These are phyloP conservation scores for Umbelopsis ramanniana DNA, from an alignment of 192 early-diverging fungal species.

Conservation along the genomic window DNA sequence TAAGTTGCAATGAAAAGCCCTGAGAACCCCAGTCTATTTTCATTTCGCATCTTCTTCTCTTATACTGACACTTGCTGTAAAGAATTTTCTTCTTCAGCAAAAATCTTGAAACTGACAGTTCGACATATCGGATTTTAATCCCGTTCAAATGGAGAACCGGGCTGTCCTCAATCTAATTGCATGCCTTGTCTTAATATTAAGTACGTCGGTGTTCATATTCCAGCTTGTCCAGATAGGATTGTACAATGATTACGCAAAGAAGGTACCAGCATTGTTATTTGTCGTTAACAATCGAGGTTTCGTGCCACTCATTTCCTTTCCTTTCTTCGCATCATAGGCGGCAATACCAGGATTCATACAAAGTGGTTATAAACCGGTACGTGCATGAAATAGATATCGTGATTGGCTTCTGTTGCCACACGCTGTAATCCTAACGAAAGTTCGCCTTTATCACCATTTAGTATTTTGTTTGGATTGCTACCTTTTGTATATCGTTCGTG, in stretches of 20 bases:
- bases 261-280: background rate
- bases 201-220: slow-evolving; percentile 1
- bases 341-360: background rate
- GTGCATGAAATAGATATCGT: background rate
- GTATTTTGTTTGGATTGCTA: background rate
- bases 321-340: background rate
- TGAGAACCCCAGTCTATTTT: background rate
- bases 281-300: background rate
- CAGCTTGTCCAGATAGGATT: background rate
- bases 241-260: slow-evolving; percentile 5
- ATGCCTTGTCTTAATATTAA: background rate
- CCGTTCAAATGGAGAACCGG: slow-evolving; percentile 6
- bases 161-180: slow-evolving; percentile 1
- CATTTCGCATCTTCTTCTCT: background rate
- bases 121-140: background rate
- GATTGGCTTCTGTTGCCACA: background rate
- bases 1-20: background rate
- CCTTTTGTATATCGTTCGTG: background rate
- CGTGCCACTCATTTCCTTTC: too few species aligned
- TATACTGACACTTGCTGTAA: background rate
- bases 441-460: background rate
- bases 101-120: background rate
- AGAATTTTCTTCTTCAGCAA: background rate
- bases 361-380: slow-evolving; percentile 1
- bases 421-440: background rate